Evolutionary conservation across 2,329 filamentous ascomycete genomes (phyloP).

Genomic region (Endocalyx cinctus): DNA sequence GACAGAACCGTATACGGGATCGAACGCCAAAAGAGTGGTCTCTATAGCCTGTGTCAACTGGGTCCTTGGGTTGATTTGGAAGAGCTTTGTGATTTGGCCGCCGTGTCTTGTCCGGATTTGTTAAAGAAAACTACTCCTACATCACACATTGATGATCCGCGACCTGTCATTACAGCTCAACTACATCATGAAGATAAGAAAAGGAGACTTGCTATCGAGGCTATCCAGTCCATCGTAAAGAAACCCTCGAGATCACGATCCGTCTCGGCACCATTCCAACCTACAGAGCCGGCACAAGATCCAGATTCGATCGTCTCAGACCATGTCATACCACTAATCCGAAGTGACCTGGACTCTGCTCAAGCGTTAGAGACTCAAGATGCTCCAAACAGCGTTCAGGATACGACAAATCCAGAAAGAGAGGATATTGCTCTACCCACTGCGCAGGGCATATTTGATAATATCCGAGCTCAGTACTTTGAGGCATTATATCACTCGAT

Average conservation of each 20-base stretch:
- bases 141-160: no score
- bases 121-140: slow-evolving; percentile 26
- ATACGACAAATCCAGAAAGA: slow-evolving; percentile 5
- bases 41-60: slow-evolving; percentile 66
- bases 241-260: slow-evolving; percentile 44
- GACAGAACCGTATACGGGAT: slow-evolving; percentile 54
- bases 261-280: slow-evolving; percentile 25
- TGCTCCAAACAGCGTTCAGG: slow-evolving; percentile 6
- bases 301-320: no score
- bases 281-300: slow-evolving; percentile 7
- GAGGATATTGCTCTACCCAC: slow-evolving; percentile 32
- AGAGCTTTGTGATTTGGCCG: slow-evolving; percentile 46
- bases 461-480: slow-evolving; percentile 54
- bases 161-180: slow-evolving; percentile 42
- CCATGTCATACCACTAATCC: no score
- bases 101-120: slow-evolving; percentile 35
- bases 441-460: slow-evolving; percentile 51
- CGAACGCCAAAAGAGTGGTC: slow-evolving; percentile 57
- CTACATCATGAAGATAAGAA: slow-evolving; percentile 48
- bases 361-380: no score
- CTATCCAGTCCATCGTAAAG: slow-evolving; percentile 57
- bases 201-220: slow-evolving; percentile 57
- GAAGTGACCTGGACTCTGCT: no score
- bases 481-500: slow-evolving; percentile 60
- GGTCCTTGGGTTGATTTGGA: slow-evolving; percentile 61